These are phyloP conservation scores for Salinomyces thailandicus DNA, from an alignment of 2,329 filamentous ascomycete species.

Conservation along the genomic window DNA sequence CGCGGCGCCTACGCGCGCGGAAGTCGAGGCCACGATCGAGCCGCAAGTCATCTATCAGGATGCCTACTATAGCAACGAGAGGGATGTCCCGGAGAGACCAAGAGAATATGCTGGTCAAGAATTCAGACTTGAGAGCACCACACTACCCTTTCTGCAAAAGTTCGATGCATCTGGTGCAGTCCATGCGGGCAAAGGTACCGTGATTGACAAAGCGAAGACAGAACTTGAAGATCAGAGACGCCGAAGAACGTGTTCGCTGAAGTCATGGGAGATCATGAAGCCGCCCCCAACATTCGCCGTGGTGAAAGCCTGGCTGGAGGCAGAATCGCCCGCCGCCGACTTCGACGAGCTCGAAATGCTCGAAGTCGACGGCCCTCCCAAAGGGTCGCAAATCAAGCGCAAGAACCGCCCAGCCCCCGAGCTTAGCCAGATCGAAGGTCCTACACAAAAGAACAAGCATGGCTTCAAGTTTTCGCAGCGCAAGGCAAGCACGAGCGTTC, in stretches of 20 bases:
- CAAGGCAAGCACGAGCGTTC: constrained; percentile 60
- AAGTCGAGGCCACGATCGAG: constrained; percentile 48
- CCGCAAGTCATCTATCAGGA: constrained; percentile 71
- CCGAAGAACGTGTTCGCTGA: constrained; percentile 49
- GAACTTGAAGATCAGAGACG: constrained; percentile 43
- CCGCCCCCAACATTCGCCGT: constrained; percentile 60
- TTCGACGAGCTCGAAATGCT: constrained; percentile 9
- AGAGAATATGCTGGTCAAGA: constrained; percentile 83
- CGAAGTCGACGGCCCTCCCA: constrained; percentile 23
- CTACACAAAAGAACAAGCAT: constrained; percentile 71
- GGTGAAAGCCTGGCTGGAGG: constrained; percentile 58
- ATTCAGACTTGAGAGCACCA: constrained; percentile 65
- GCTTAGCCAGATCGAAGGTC: constrained; percentile 77
- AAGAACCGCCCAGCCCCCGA: constrained; percentile 25
- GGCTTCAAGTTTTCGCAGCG: constrained; percentile 81
- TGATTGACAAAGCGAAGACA: constrained; percentile 44
- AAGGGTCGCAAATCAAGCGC: constrained; percentile 22
- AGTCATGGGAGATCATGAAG: constrained; percentile 65
- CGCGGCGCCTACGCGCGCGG: constrained; percentile 32
- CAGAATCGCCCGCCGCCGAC: constrained; percentile 15
- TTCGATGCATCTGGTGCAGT: constrained; percentile 47
- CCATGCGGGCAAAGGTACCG: constrained; percentile 45
- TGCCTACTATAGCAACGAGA: constrained; percentile 73
- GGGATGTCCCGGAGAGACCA: constrained; percentile 64
- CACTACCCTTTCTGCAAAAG: constrained; percentile 65